Evolutionary conservation across 495 filamentous ascomycete genomes (phyloP).

Genomic region (Hypoxylon subgilvum): DNA sequence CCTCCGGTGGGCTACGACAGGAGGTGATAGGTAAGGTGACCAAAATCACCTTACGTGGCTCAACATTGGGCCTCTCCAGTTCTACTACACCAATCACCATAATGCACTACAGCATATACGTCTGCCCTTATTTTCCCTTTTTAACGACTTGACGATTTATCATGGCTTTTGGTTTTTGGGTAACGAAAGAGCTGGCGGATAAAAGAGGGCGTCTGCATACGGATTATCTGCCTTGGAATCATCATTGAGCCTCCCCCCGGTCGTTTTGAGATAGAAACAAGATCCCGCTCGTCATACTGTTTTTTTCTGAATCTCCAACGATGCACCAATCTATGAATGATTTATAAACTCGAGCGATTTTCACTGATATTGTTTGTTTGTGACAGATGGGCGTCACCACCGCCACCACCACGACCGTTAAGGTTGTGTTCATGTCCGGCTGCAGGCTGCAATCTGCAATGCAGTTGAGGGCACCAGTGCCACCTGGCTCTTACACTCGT

Average conservation of each 20-base stretch:
- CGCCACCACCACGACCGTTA: slow-evolving; percentile 33
- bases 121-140: slow-evolving; percentile 7
- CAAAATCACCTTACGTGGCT: slow-evolving; percentile 15
- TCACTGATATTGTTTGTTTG: slow-evolving; percentile 40
- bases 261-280: slow-evolving; percentile 35
- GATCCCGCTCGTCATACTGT: slow-evolving; percentile 21
- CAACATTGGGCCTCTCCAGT: slow-evolving; percentile 1
- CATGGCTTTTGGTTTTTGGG: slow-evolving; percentile 21
- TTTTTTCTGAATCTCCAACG: slow-evolving; percentile 26
- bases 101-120: slow-evolving; percentile 17
- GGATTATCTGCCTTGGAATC: slow-evolving; percentile 18
- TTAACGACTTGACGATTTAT: slow-evolving; percentile 32
- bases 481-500: slow-evolving; percentile 5
- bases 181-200: slow-evolving; percentile 10
- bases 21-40: slow-evolving; percentile 38
- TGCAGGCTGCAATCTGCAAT: no score
- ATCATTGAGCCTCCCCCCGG: slow-evolving; percentile 19
- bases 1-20: slow-evolving; percentile 51
- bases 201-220: slow-evolving; percentile 15
- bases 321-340: slow-evolving; percentile 28
- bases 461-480: slow-evolving; percentile 3
- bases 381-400: slow-evolving; percentile 48
- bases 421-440: slow-evolving; percentile 3
- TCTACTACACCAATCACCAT: background rate
- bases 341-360: slow-evolving; percentile 24